Percentiles rank a stretch among this genome's conserved stretches.
Evolutionary conservation across 441 rosid genomes (phyloP).

Genomic region (Kokia cookei): DNA sequence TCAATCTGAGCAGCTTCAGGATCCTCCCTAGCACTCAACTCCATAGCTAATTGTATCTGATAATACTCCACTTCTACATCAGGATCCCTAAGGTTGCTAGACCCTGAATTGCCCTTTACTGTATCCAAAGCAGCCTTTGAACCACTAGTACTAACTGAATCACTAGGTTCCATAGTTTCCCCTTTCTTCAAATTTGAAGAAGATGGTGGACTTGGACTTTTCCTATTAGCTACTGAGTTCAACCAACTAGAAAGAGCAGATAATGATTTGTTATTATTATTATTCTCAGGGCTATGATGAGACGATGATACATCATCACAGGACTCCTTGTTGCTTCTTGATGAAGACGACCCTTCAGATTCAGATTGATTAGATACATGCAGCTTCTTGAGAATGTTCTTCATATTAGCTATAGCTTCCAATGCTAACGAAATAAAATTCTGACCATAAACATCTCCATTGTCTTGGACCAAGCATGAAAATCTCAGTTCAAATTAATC

Average conservation of each 20-base stretch:
- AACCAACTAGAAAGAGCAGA: constrained; percentile 83
- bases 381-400: constrained; percentile 81
- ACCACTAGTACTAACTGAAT: constrained; percentile 33
- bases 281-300: constrained; percentile 25
- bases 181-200: constrained; percentile 47
- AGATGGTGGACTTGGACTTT: constrained; percentile 62
- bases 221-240: constrained; percentile 59
- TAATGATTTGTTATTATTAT: constrained; percentile 46
- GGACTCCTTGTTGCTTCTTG: constrained; percentile 38
- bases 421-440: constrained; percentile 48
- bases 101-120: constrained; percentile 44
- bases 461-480: constrained; percentile 59
- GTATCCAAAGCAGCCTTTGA: constrained; percentile 43
- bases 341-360: constrained; percentile 57
- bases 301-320: constrained; percentile 28
- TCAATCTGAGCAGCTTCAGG: constrained; percentile 97
- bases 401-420: constrained; percentile 45
- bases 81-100: constrained; percentile 59
- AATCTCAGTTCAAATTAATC: constrained; percentile 20
- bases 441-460: constrained; percentile 63
- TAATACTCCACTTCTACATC: constrained; percentile 90
- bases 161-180: constrained; percentile 40
- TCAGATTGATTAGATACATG: constrained; percentile 68
- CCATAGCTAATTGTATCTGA: constrained; percentile 90
- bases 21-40: constrained; percentile 92